Percentiles rank a stretch among this genome's conserved stretches.
Conservation (phyloP, 805 yeast genomes). For the Limtongia smithiae region DNA sequence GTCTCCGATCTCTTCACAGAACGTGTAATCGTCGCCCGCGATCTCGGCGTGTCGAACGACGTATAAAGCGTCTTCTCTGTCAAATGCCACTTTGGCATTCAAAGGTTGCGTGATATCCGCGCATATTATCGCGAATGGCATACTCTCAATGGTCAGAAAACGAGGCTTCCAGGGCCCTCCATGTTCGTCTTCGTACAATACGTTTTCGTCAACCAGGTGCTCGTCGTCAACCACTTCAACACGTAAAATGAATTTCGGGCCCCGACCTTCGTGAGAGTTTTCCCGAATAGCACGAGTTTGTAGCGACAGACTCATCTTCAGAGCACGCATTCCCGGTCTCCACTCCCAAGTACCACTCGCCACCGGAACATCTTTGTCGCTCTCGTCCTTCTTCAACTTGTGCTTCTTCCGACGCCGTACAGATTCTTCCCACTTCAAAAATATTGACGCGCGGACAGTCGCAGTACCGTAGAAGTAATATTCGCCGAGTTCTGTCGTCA, state of each 20-base stretch:
- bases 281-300: too few species aligned
- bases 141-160: conserved; percentile 3
- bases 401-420: too few species aligned
- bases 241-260: too few species aligned
- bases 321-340: conserved; percentile 17
- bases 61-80: conserved; percentile 3
- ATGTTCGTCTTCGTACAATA: neutral
- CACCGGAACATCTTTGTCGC: neutral
- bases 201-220: conserved; percentile 1
- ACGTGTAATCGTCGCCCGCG: conserved; percentile 2
- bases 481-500: conserved; percentile 45
- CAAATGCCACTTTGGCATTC: neutral
- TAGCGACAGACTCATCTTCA: neutral
- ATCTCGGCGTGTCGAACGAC: conserved; percentile 8
- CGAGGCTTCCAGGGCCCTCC: neutral
- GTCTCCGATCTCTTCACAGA: conserved; percentile 42
- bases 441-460: conserved; percentile 1
- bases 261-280: too few species aligned
- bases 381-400: neutral
- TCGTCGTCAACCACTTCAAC: neutral
- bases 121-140: conserved; percentile 3
- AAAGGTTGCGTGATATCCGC: too few species aligned
- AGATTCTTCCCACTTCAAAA: too few species aligned
- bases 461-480: conserved; percentile 38
- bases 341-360: neutral